Evolutionary conservation across 257 asterid genomes (phyloP), one percentile per base, ranked within the genome.

Genomic region (Paulownia fortunei): DNA sequence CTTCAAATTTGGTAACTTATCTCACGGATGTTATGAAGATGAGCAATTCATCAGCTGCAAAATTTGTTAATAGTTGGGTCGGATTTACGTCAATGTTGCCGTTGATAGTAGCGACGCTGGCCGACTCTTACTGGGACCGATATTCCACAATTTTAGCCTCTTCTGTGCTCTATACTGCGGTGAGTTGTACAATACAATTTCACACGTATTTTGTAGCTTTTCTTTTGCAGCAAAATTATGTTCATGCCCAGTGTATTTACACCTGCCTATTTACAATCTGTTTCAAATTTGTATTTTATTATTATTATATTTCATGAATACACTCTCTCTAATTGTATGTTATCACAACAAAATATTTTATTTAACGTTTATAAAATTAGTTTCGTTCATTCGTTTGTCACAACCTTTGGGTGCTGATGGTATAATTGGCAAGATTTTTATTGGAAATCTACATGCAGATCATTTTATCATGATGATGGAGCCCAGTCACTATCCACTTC

Each of bases 1-100:
- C 96, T 1, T 89, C 99, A 7, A 96, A 93, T 83, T 69, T 96
- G 83, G 99, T 96, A 46, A 91, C 96, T 0, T 96, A 93, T 79
- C 85, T 96, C 0, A 93, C 97, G 0, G 97, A 93, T 39, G 92
- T 86, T 5, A 91, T 84, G 77, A 80, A 79, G 67, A 88, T 96
- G 99, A 90, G 89, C 78, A 90, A 92, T 78, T 96, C 99, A 2
- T 84, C 98, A 0, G 98, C 98, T 0, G 99, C 99, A 1, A 93
- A 90, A 76, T 86, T 77, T 78, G 97, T 96, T 0, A 96, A 89
- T 41, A 85, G 79, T 19, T 96, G 99, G 99, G 87, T 89, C 2
- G 99, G 99, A 2, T 80, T 88, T 36, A 96, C 98, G 54, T 92
- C 88, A 34, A 87, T 96, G 97, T 66, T 93, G 58, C 98, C 99